phyloP scores from a whole-genome alignment of 257 asterid species.

The Agastache rugosa region DNA sequence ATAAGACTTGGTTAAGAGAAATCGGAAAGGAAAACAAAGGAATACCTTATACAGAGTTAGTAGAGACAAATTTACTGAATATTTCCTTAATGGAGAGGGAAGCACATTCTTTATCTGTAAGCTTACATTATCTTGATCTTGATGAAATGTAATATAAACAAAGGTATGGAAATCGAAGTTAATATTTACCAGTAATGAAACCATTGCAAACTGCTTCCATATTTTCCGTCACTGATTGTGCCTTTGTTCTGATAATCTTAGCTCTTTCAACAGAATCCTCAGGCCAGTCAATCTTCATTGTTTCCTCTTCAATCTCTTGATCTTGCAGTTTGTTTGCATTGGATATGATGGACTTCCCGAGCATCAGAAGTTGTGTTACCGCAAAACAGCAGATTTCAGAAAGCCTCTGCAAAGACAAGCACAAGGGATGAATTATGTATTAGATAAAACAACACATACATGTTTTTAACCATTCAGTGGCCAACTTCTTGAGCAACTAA shows the following conservation, averaged over 20 bases:
- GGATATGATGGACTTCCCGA: conserved; percentile 80
- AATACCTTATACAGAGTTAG: not conserved
- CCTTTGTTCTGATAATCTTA: conserved; percentile 66
- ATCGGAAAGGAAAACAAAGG: not conserved
- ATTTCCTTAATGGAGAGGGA: not conserved
- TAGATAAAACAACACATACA: not conserved
- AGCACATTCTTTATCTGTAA: no score
- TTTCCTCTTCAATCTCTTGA: conserved; percentile 63
- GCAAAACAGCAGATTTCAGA: conserved; percentile 97
- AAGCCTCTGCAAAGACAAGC: conserved; percentile 66
- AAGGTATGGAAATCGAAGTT: conserved; percentile 15
- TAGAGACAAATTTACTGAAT: not conserved
- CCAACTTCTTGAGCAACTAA: conserved; percentile 18
- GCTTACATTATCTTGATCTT: not conserved
- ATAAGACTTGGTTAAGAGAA: not conserved
- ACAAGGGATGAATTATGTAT: conserved; percentile 30
- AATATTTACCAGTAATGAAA: conserved; percentile 74
- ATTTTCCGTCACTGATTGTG: conserved; percentile 64
- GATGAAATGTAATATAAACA: conserved; percentile 16
- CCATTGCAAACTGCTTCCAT: conserved; percentile 77
- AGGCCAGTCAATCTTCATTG: conserved; percentile 76
- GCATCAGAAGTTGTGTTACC: conserved; percentile 78
- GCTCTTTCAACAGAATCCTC: conserved; percentile 91
- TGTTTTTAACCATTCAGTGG: conserved; percentile 12
- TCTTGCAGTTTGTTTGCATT: conserved; percentile 61